Conservation (phyloP, 2,329 filamentous ascomycete genomes). For the Aspergillus proliferans region DNA sequence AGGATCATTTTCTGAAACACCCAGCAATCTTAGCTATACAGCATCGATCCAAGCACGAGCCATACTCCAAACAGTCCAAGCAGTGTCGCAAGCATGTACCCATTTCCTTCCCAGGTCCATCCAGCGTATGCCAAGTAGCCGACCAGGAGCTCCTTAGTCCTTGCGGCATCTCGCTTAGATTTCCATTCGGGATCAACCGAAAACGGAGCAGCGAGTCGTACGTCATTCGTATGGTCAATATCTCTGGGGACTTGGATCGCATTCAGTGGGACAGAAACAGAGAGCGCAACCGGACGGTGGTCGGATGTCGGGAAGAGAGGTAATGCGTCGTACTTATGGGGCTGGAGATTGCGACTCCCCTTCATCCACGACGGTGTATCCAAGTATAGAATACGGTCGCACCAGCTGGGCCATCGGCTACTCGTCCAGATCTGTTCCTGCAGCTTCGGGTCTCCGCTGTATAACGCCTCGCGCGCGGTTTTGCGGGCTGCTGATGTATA, state of each 20-base stretch:
- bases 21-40: constrained; percentile 13
- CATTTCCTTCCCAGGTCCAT: constrained; percentile 43
- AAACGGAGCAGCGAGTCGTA: constrained; percentile 49
- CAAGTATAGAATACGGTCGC: constrained; percentile 79
- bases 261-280: constrained; percentile 58
- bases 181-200: constrained; percentile 54
- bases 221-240: constrained; percentile 25
- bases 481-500: constrained; percentile 51
- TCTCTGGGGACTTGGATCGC: constrained; percentile 30
- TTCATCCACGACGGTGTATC: constrained; percentile 52
- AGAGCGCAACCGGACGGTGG: constrained; percentile 75
- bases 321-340: constrained; percentile 63
- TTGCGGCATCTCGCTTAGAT: constrained; percentile 46
- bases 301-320: constrained; percentile 79
- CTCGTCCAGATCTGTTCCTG: constrained; percentile 66
- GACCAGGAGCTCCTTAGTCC: constrained; percentile 54
- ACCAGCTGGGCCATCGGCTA: constrained; percentile 88
- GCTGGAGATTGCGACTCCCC: constrained; percentile 39
- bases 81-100: constrained; percentile 32
- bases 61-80: constrained; percentile 37
- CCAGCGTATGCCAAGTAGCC: constrained; percentile 53
- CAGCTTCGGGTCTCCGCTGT: constrained; percentile 22
- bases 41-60: constrained; percentile 35
- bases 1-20: no score
- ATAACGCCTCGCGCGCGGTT: constrained; percentile 19